These are phyloP conservation scores for Capillidium heterosporum DNA, from an alignment of 371 early-diverging fungal genomes.

Conservation along the genomic window DNA sequence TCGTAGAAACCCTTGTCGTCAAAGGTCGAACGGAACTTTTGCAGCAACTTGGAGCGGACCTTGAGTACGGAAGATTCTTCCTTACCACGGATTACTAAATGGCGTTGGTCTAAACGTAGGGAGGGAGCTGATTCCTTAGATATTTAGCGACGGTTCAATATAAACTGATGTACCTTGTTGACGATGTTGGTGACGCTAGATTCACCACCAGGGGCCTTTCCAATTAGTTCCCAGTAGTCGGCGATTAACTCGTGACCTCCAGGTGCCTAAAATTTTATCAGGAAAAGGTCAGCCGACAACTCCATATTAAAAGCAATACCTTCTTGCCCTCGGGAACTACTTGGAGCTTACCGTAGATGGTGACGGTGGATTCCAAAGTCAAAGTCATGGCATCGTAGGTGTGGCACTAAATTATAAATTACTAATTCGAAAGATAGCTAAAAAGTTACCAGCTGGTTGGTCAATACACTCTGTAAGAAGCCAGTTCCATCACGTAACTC, in stretches of 20 bases:
- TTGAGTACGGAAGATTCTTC: constrained; percentile 77
- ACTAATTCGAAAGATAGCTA: neutral
- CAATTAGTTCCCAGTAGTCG: constrained; percentile 91
- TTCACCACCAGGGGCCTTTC: constrained; percentile 88
- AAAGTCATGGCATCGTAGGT: constrained; percentile 86
- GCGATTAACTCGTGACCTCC: constrained; percentile 87
- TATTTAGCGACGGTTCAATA: neutral
- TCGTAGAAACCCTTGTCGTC: constrained; percentile 68
- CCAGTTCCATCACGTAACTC: constrained; percentile 91
- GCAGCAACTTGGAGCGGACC: constrained; percentile 75
- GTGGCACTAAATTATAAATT: constrained; percentile 49
- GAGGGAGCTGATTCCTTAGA: constrained; percentile 70
- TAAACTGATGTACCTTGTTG: constrained; percentile 25
- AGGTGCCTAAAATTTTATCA: constrained; percentile 47
- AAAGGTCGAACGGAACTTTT: constrained; percentile 91
- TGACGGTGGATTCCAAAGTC: constrained; percentile 80
- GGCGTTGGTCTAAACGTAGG: constrained; percentile 83
- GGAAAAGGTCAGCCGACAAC: neutral
- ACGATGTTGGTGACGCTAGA: constrained; percentile 85
- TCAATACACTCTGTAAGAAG: constrained; percentile 83
- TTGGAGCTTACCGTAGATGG: constrained; percentile 70
- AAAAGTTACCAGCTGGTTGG: constrained; percentile 51
- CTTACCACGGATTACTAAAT: constrained; percentile 93
- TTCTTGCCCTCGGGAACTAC: constrained; percentile 85
- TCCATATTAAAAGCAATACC: constrained; percentile 18